Evolutionary conservation across 306 rosid species (phyloP).

Genomic region (Malus sylvestris): DNA sequence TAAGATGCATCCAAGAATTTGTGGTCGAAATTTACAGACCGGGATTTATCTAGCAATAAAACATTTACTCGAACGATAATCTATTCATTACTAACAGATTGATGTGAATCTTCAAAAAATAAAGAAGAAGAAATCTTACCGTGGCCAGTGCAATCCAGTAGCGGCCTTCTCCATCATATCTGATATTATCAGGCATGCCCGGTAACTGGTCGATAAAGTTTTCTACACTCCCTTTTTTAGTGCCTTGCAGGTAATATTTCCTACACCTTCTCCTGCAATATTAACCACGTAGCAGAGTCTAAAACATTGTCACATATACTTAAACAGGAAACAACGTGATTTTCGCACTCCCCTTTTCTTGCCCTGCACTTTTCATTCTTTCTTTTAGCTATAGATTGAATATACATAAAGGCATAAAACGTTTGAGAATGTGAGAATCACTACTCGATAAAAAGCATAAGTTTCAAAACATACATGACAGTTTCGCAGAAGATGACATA

Average conservation of each 20-base stretch:
- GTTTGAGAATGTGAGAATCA: background rate
- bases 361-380: too few relatives aligned
- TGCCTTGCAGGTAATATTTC: slow-evolving; percentile 51
- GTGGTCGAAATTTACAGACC: background rate
- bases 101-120: background rate
- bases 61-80: background rate
- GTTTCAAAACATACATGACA: slow-evolving; percentile 21
- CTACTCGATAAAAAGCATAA: too few relatives aligned
- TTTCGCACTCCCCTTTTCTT: background rate
- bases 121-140: slow-evolving; percentile 20
- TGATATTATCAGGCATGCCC: slow-evolving; percentile 67
- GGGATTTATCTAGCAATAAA: too few relatives aligned
- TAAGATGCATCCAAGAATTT: background rate
- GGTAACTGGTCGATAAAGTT: slow-evolving; percentile 45
- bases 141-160: slow-evolving; percentile 50
- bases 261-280: slow-evolving; percentile 54
- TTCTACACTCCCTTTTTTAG: slow-evolving; percentile 49
- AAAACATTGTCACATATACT: background rate
- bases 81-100: background rate
- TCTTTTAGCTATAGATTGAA: background rate
- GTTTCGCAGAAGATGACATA: slow-evolving; percentile 59
- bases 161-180: slow-evolving; percentile 61
- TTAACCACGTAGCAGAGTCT: background rate
- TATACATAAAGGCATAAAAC: background rate
- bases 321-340: background rate